phyloP scores from a whole-genome alignment of 2,329 filamentous ascomycete genomes.

The Talaromyces sp. region DNA sequence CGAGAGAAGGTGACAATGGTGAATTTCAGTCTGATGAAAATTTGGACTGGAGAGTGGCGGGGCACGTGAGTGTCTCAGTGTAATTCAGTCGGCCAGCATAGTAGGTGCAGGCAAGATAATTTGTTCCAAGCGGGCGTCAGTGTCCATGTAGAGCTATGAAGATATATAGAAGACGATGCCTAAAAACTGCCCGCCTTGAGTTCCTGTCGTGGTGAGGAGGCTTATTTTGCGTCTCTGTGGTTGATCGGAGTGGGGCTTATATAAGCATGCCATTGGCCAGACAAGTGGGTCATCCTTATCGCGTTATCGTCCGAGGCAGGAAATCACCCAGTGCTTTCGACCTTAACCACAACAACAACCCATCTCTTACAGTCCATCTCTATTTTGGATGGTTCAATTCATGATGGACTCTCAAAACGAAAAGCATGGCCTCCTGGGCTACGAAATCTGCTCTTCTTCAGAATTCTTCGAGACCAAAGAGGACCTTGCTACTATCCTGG shows the following conservation, averaged over 20 bases:
- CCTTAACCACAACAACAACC: background rate
- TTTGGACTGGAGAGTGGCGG: background rate
- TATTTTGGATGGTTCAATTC: background rate
- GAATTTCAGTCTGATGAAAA: background rate
- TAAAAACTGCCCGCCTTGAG: too few species aligned
- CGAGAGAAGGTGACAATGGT: background rate
- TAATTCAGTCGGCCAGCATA: background rate
- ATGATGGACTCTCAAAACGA: constrained; percentile 8
- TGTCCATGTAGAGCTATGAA: background rate
- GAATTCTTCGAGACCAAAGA: background rate
- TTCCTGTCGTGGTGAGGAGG: background rate
- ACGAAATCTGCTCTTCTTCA: background rate
- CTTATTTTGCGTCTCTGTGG: background rate
- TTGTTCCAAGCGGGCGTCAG: too few species aligned
- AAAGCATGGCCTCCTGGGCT: constrained; percentile 13
- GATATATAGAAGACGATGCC: background rate
- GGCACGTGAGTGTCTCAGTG: background rate
- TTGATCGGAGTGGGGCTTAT: background rate
- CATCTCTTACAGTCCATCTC: background rate
- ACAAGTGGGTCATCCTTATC: background rate
- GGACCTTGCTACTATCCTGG: background rate
- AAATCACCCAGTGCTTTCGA: background rate
- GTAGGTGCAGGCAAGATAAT: too few species aligned
- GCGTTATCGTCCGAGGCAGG: background rate
- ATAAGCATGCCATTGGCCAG: background rate